These are phyloP conservation scores for Rhamnella rubrinervis DNA, from an alignment of 331 rosid genomes.

Conservation along the genomic window DNA sequence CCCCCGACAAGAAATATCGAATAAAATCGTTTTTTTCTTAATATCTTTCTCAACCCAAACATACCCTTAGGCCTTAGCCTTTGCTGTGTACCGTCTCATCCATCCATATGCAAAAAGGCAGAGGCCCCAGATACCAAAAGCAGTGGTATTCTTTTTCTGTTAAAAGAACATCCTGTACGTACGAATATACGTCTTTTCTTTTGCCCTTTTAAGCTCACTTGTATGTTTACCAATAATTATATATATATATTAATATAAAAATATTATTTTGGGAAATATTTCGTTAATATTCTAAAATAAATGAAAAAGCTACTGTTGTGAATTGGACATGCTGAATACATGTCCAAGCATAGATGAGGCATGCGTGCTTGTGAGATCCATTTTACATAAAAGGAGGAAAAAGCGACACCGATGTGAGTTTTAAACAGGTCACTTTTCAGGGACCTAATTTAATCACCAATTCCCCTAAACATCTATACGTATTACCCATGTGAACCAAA, in stretches of 20 bases:
- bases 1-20: slow-evolving; percentile 44
- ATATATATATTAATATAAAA: not conserved
- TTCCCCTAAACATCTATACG: no score
- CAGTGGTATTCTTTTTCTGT: slow-evolving; percentile 26
- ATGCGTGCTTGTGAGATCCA: not conserved
- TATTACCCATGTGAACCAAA: no score
- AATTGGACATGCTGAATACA: slow-evolving; percentile 27
- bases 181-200: not conserved
- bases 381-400: no score
- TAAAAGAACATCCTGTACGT: slow-evolving; percentile 20
- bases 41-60: slow-evolving; percentile 9
- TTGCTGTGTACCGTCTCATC: slow-evolving; percentile 12
- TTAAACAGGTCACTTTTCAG: no score
- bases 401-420: no score
- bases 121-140: slow-evolving; percentile 27
- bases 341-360: slow-evolving; percentile 28
- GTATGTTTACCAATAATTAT: not conserved
- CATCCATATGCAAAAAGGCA: slow-evolving; percentile 24
- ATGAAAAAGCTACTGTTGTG: slow-evolving; percentile 19
- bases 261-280: no score
- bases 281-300: not conserved
- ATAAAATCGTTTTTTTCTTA: slow-evolving; percentile 39
- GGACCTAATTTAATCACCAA: no score
- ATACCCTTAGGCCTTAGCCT: not conserved
- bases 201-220: not conserved